Evolutionary conservation across 148 eudicot species (phyloP).

Genomic region (Fagopyrum tataricum): DNA sequence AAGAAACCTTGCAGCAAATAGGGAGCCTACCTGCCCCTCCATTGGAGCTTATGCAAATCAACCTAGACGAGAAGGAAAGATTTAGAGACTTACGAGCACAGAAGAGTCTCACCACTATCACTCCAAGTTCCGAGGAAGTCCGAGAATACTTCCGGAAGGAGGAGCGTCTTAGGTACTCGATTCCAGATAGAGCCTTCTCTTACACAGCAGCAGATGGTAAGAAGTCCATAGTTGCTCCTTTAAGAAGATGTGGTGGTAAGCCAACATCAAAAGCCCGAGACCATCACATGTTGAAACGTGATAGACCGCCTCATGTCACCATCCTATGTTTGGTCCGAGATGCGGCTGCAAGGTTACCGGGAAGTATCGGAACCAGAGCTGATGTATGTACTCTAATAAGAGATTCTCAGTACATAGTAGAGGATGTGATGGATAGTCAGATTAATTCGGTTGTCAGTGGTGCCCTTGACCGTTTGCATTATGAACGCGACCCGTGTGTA

Average conservation of each 20-base stretch:
- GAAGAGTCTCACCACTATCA: constrained; percentile 82
- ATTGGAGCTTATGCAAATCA: constrained; percentile 48
- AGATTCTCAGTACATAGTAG: constrained; percentile 86
- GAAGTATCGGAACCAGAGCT: constrained; percentile 89
- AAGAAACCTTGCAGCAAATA: constrained; percentile 81
- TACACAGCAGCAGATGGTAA: constrained; percentile 94
- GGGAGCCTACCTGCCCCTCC: constrained; percentile 95
- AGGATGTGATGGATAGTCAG: constrained; percentile 72
- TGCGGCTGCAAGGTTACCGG: constrained; percentile 94
- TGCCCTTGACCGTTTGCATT: constrained; percentile 95
- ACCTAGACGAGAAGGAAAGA: constrained; percentile 85
- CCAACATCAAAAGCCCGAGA: constrained; percentile 96
- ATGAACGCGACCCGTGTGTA: constrained; percentile 96
- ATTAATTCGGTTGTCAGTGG: constrained; percentile 95
- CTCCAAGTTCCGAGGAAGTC: constrained; percentile 74
- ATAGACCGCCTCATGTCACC: constrained; percentile 94
- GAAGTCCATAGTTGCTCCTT: constrained; percentile 90
- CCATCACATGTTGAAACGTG: constrained; percentile 81
- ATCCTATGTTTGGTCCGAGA: constrained; percentile 96
- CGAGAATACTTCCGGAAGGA: constrained; percentile 75
- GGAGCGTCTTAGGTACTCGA: constrained; percentile 72
- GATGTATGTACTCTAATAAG: constrained; percentile 91
- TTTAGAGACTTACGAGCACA: constrained; percentile 87
- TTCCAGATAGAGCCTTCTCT: constrained; percentile 91
- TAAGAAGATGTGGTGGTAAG: constrained; percentile 94